phyloP scores from a whole-genome alignment of 169 alveolate species.

The Cyclospora cayetanensis region DNA sequence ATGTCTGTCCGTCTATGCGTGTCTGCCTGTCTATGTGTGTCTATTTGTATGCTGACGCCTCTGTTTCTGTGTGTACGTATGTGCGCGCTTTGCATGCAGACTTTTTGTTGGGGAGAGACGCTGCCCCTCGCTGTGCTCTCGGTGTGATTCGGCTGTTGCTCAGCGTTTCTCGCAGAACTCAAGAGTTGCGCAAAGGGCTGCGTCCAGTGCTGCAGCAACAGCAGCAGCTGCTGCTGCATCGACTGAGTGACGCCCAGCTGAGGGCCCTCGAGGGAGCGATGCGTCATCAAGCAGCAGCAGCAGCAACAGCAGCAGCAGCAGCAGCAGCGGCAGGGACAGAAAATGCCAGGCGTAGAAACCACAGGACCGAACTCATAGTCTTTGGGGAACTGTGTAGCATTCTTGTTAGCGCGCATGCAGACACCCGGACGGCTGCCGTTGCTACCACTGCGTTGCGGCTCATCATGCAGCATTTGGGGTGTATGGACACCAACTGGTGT shows the following conservation, averaged over 20 bases:
- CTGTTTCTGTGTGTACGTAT: neutral
- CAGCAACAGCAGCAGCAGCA: neutral
- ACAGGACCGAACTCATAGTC: neutral
- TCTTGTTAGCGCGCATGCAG: neutral
- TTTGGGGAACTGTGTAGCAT: slow-evolving; percentile 14
- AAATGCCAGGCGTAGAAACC: too few relatives aligned
- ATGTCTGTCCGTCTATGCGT: too few relatives aligned
- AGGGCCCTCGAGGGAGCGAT: slow-evolving; percentile 29
- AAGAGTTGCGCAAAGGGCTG: neutral
- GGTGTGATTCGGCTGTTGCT: slow-evolving; percentile 46
- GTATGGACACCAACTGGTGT: slow-evolving; percentile 25
- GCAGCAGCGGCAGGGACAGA: neutral
- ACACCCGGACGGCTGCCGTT: neutral
- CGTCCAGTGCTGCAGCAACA: neutral
- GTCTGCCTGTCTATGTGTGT: too few relatives aligned
- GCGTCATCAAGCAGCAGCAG: neutral
- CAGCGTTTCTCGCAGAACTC: neutral
- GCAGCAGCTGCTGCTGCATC: slow-evolving; percentile 52
- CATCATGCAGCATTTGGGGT: slow-evolving; percentile 44
- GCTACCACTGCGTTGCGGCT: neutral
- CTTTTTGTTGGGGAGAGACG: slow-evolving; percentile 19
- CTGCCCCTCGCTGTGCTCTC: slow-evolving; percentile 44
- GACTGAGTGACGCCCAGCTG: slow-evolving; percentile 23
- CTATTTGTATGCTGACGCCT: neutral
- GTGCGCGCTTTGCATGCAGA: neutral